A percentile compares a stretch with the other conserved stretches of the same genome.
Conservation (phyloP, 75 land plant species). For the Azolla pinnata region DNA sequence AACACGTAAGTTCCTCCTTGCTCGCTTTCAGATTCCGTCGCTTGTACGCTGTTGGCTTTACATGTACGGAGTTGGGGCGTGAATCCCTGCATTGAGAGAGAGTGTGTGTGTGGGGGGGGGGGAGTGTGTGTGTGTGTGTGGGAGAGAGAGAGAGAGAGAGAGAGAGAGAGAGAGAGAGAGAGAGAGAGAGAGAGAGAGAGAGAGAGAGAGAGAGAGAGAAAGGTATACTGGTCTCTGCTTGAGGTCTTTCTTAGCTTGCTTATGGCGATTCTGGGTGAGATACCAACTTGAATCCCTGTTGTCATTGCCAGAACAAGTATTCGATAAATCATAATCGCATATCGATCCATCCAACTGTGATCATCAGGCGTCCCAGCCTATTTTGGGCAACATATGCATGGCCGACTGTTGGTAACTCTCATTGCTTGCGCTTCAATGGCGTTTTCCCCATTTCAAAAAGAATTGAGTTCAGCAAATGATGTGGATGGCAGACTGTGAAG, state of each 20-base stretch:
- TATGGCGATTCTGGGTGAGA: no score
- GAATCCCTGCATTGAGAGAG: background rate
- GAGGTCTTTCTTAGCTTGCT: no score
- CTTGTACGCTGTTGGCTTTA: no score
- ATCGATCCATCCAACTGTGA: background rate
- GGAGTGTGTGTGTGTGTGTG: background rate
- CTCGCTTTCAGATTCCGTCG: no score
- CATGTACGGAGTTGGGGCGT: no score
- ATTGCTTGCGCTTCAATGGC: no score
- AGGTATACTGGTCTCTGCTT: no score
- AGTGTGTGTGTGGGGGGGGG: background rate
- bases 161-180: conserved; percentile 3
- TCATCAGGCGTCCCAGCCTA: background rate
- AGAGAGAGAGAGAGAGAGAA: background rate
- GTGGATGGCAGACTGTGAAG: no score
- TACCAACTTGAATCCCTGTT: background rate
- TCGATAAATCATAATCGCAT: background rate
- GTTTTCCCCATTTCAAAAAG: no score
- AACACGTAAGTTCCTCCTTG: no score
- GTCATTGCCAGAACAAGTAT: background rate
- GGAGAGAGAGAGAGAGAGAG: conserved; percentile 2
- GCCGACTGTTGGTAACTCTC: no score
- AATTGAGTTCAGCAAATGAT: no score
- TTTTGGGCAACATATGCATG: background rate
- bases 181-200: conserved; percentile 3